Percentiles rank a stretch among this genome's conserved stretches.
Conservation (phyloP, 129 eudicot species). For the Glebionis coronaria region DNA sequence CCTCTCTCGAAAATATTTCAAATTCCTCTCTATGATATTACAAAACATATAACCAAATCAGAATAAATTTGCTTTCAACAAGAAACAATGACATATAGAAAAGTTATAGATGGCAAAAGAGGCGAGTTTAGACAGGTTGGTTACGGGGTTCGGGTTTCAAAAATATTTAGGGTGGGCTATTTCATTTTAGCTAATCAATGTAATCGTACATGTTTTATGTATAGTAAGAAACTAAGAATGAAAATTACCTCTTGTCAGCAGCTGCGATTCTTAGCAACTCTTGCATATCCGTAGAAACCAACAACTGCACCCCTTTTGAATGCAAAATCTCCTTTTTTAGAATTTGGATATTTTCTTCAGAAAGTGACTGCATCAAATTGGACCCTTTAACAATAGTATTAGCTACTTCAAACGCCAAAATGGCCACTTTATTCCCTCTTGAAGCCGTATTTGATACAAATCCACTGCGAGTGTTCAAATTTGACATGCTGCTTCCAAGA, state of each 20-base stretch:
- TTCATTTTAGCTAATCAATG: background rate
- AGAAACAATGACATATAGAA: background rate
- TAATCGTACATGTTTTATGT: background rate
- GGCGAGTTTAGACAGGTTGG: background rate
- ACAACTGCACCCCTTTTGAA: slow-evolving; percentile 71
- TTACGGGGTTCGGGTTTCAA: too few species aligned
- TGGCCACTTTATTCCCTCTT: slow-evolving; percentile 64
- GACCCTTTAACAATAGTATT: slow-evolving; percentile 88
- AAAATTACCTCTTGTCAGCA: slow-evolving; percentile 79
- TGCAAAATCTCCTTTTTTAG: slow-evolving; percentile 68
- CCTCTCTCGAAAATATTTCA: slow-evolving; percentile 75
- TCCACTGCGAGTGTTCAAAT: slow-evolving; percentile 61
- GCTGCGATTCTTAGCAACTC: slow-evolving; percentile 86
- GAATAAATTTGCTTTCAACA: background rate
- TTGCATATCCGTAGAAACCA: slow-evolving; percentile 85
- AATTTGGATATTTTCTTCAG: slow-evolving; percentile 59
- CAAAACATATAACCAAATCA: background rate
- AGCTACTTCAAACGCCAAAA: slow-evolving; percentile 94
- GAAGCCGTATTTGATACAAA: slow-evolving; percentile 63
- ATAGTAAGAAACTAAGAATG: background rate
- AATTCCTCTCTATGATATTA: slow-evolving; percentile 68
- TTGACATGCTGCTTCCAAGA: slow-evolving; percentile 87
- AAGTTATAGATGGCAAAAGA: slow-evolving; percentile 15
- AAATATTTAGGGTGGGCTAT: too few species aligned
- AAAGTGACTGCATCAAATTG: slow-evolving; percentile 78